phyloP scores from a whole-genome alignment of 140 eudicot genomes.

The Senecio squalidus region DNA sequence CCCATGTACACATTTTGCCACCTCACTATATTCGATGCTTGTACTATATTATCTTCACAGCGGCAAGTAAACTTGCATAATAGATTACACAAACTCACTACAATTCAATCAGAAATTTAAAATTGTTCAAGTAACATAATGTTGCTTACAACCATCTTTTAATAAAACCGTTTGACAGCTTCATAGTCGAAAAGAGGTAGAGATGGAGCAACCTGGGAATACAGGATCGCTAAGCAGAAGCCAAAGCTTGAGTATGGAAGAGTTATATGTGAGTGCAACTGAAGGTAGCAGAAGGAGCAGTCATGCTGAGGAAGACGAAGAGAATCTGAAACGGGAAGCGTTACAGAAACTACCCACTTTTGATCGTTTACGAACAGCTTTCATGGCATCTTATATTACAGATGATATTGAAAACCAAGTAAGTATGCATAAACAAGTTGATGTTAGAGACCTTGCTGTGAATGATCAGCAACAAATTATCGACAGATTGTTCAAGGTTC shows the following conservation, averaged over 20 bases:
- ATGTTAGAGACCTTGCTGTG: constrained; percentile 18
- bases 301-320: constrained; percentile 14
- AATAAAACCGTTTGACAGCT: neutral
- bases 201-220: constrained; percentile 1
- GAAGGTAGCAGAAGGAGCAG: constrained; percentile 22
- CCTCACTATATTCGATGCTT: neutral
- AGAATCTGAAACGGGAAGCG: constrained; percentile 7
- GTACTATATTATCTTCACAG: too few species aligned
- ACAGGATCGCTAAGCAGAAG: constrained; percentile 12
- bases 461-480: constrained; percentile 23
- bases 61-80: neutral
- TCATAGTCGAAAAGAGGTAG: neutral
- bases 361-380: constrained; percentile 23
- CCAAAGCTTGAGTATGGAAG: constrained; percentile 25
- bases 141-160: neutral
- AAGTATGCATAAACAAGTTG: constrained; percentile 17
- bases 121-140: neutral
- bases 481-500: constrained; percentile 21
- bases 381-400: constrained; percentile 10
- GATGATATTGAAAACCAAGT: constrained; percentile 27
- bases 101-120: too few species aligned
- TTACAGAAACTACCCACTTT: constrained; percentile 25
- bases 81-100: neutral
- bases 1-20: neutral
- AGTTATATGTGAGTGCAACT: constrained; percentile 16